These are phyloP conservation scores for Mycena amicta DNA, from an alignment of 768 basidiomycete species.

Conservation along the genomic window DNA sequence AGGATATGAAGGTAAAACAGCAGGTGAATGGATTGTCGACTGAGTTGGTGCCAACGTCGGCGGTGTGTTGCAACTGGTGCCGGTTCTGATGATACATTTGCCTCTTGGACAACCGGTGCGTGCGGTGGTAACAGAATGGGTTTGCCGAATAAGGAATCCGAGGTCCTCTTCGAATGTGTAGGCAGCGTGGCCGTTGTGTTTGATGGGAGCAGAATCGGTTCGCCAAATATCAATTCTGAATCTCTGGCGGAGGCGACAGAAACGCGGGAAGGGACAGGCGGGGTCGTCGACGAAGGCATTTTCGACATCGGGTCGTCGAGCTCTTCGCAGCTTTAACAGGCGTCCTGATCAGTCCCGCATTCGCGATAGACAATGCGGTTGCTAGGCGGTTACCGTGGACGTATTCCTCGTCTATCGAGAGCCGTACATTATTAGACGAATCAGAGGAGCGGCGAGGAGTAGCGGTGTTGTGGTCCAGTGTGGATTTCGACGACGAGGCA, in stretches of 20 bases:
- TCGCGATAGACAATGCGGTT: constrained; percentile 68
- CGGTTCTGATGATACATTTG: neutral
- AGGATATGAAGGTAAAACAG: neutral
- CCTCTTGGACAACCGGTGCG: neutral
- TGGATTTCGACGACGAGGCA: constrained; percentile 20
- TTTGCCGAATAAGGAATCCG: neutral
- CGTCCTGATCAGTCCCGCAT: constrained; percentile 45
- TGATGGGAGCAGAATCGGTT: constrained; percentile 5
- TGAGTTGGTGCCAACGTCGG: neutral
- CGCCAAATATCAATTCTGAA: neutral
- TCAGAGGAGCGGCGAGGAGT: constrained; percentile 10
- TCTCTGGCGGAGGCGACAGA: neutral
- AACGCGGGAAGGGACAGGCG: neutral
- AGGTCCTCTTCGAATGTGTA: neutral
- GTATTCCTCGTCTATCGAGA: constrained; percentile 45
- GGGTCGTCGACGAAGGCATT: constrained; percentile 9
- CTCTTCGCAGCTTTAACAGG: neutral
- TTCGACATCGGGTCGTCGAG: neutral
- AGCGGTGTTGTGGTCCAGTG: constrained; percentile 1
- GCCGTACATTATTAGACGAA: neutral
- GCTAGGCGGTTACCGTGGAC: constrained; percentile 61
- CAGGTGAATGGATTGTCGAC: neutral
- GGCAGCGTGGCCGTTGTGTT: neutral
- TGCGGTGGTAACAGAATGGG: neutral
- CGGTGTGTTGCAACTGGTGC: neutral